Percentiles rank a stretch among this genome's conserved stretches.
phyloP scores from a whole-genome alignment of 257 asterid genomes.

The Scutellaria baicalensis region DNA sequence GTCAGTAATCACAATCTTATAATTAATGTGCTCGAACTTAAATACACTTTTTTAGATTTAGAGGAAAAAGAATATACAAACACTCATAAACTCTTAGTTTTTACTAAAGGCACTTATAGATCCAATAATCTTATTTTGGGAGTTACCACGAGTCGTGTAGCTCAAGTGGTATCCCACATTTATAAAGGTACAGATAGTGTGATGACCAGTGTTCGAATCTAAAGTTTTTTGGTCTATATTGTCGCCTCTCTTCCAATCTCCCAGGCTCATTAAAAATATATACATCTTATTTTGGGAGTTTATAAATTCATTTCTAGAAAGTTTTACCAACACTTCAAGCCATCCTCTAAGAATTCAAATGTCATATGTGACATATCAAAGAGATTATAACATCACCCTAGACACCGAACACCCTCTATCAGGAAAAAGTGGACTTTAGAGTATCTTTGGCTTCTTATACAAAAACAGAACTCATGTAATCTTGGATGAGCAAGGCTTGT shows the following conservation, averaged over 20 bases:
- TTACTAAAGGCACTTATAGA: background rate
- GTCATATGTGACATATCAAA: background rate
- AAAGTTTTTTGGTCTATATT: too few relatives aligned
- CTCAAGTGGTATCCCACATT: too few relatives aligned
- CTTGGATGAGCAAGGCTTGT: slow-evolving; percentile 2
- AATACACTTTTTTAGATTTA: background rate
- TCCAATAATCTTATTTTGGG: too few relatives aligned
- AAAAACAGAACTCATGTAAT: background rate
- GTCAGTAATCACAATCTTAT: background rate
- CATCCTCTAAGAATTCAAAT: background rate
- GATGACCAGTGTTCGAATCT: too few relatives aligned
- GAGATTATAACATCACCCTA: background rate
- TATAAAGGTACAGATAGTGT: too few relatives aligned
- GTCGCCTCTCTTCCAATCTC: too few relatives aligned
- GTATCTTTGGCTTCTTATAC: background rate
- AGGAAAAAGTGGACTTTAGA: background rate
- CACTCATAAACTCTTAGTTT: background rate
- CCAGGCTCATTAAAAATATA: too few relatives aligned
- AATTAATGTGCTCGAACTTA: background rate
- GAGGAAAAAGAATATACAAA: background rate
- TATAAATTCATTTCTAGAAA: background rate
- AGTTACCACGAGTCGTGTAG: too few relatives aligned
- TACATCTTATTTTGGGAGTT: background rate
- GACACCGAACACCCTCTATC: background rate
- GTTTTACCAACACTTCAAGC: background rate